Conservation (phyloP, 2,329 filamentous ascomycete species). For the Colletotrichum phormii region DNA sequence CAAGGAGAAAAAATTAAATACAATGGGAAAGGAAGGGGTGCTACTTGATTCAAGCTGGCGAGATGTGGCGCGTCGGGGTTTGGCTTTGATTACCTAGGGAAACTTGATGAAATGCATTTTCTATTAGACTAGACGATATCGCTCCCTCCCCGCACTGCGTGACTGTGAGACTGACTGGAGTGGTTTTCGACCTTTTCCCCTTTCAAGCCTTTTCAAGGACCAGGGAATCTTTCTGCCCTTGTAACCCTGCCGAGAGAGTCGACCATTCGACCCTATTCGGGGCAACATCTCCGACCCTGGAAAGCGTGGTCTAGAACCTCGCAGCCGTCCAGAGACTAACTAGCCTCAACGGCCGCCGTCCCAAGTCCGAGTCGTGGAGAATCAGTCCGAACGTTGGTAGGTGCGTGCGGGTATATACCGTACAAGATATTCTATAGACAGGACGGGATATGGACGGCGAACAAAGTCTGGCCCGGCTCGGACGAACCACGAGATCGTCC, state of each 20-base stretch:
- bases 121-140: not conserved
- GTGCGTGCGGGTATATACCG: no score
- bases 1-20: slow-evolving; percentile 10
- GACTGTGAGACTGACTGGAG: not conserved
- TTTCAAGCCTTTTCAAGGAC: not conserved
- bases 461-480: not conserved
- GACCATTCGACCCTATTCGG: not conserved
- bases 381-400: not conserved
- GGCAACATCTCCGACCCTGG: not conserved
- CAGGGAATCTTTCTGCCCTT: not conserved
- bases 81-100: slow-evolving; percentile 32
- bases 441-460: no score
- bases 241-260: not conserved
- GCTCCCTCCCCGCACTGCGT: not conserved
- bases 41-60: slow-evolving; percentile 16
- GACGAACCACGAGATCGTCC: not conserved
- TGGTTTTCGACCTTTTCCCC: not conserved
- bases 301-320: not conserved
- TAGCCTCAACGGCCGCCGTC: not conserved
- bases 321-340: not conserved
- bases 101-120: slow-evolving; percentile 25
- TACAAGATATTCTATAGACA: no score
- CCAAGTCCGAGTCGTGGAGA: not conserved
- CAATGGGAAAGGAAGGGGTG: slow-evolving; percentile 14
- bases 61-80: slow-evolving; percentile 29